Base-by-base conservation (phyloP, 2,329 filamentous ascomycete species). In the Calycina herbarum region DNA sequence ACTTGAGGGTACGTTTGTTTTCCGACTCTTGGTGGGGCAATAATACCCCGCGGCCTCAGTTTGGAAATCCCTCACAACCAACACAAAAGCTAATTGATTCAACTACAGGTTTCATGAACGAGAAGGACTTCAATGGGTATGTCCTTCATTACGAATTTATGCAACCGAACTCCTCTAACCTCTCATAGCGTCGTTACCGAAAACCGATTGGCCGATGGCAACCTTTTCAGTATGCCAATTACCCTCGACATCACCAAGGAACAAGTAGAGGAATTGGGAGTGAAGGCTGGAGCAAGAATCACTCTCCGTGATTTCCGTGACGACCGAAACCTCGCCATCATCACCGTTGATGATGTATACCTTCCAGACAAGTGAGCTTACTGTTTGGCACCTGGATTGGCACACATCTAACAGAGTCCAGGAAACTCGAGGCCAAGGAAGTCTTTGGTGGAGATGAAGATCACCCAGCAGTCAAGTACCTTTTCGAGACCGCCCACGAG, bases 341-440 rank as follows among this genome's bases (percentile, higher is more conserved):
- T 99, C 76, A 98, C 92, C 58, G 88, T 99, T 66, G 93, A 97
- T 68, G 95, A 99, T 79, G 85, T 99, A 75, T 99, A 99, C 86
- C 87, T 85, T 79, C 94, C 95, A 66, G 89, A 99, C 85, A 98
- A 97, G 93, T 94, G 85, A 77, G 89, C 77, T 57, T 2, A 27
- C 17, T 31, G 10, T 24, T 24, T 17, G 10, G 13, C 17, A n/a
- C 33, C 7, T 48, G 10, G 17, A 24, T 40, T 51, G 33, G 29
- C 27, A 27, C n/a, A 17, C 40, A 45, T 57, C 59, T 33, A 63
- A 56, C 66, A 38, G 66, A 72, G 54, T 75, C 68, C 71, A 95
- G 92, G 86, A 79, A 86, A 71, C 90, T 92, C 79, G 95, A 99
- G 83, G 95, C 93, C 76, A 89, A 93, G 80, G 87, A 94, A 77